Evolutionary conservation across 495 filamentous ascomycete genomes (phyloP).

Genomic region (Tuber umbilicatum): DNA sequence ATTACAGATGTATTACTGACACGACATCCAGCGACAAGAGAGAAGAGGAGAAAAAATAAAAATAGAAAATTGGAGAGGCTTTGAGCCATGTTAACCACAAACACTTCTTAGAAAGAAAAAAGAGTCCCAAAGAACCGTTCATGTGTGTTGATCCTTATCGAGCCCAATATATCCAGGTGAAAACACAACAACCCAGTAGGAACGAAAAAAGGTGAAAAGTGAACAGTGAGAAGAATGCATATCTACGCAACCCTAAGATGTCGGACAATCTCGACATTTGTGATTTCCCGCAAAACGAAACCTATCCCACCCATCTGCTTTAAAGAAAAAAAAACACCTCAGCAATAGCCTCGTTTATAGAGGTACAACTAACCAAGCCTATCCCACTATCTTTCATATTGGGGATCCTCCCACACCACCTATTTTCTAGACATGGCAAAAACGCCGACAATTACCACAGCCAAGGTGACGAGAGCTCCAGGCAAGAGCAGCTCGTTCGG

Average conservation of each 20-base stretch:
- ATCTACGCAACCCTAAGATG: neutral
- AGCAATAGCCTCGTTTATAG: neutral
- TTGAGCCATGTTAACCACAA: neutral
- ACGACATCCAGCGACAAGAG: neutral
- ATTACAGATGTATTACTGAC: neutral
- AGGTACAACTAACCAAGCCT: neutral
- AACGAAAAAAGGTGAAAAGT: neutral
- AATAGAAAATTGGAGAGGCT: neutral
- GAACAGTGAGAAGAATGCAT: neutral
- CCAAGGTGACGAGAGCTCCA: constrained; percentile 88
- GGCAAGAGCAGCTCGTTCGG: constrained; percentile 92
- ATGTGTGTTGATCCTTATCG: neutral
- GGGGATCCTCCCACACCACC: neutral
- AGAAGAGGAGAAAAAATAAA: too few relatives aligned
- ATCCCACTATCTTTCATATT: constrained; percentile 4
- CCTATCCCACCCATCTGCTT: neutral
- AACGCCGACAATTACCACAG: constrained; percentile 86
- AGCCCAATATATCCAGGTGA: neutral
- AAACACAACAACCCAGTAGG: neutral
- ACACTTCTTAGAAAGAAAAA: neutral
- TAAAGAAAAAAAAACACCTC: neutral
- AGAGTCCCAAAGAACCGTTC: neutral
- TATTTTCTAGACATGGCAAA: constrained; percentile 72
- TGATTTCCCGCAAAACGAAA: neutral
- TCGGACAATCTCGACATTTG: neutral